Evolutionary conservation across 2,329 filamentous ascomycete species (phyloP).

Genomic region (Pseudopithomyces maydicus): DNA sequence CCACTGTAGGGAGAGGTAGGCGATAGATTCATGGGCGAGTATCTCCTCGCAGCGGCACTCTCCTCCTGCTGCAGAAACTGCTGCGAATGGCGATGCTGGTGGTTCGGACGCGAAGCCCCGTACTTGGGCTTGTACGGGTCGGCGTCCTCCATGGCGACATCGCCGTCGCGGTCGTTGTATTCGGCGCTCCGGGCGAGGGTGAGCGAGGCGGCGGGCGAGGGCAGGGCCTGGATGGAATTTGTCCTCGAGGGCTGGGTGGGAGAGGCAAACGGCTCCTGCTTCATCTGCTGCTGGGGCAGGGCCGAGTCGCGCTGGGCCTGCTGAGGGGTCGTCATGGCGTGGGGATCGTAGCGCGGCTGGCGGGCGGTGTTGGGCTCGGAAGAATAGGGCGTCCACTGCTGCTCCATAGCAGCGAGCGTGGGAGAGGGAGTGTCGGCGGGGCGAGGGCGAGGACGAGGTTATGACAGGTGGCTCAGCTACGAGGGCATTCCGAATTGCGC

Average conservation of each 20-base stretch:
- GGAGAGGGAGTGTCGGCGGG: conserved; percentile 15
- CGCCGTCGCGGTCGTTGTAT: conserved; percentile 51
- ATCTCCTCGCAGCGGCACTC: conserved; percentile 84
- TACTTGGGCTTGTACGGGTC: conserved; percentile 91
- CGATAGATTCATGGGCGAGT: conserved; percentile 95
- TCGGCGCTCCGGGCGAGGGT: conserved; percentile 38
- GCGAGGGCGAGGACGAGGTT: conserved; percentile 15
- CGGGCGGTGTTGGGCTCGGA: conserved; percentile 40
- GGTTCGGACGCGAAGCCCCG: conserved; percentile 72
- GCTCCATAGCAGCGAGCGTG: conserved; percentile 34
- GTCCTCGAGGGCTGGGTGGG: conserved; percentile 42
- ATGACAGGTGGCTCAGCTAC: conserved; percentile 41
- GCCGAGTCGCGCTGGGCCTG: conserved; percentile 38
- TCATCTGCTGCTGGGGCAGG: conserved; percentile 37
- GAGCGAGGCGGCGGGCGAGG: conserved; percentile 38
- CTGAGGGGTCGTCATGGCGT: conserved; percentile 41
- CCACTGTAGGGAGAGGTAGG: conserved; percentile 78
- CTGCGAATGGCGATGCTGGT: conserved; percentile 76
- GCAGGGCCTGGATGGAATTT: conserved; percentile 42
- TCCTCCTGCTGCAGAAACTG: conserved; percentile 75
- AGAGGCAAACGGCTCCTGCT: conserved; percentile 43
- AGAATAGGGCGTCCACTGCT: conserved; percentile 46
- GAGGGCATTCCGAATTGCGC: conserved; percentile 43
- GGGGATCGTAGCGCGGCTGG: conserved; percentile 45
- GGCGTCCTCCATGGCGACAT: conserved; percentile 78